Percentiles rank a stretch among this genome's conserved stretches.
phyloP scores from a whole-genome alignment of 306 rosid species.

The Medicago arabica region DNA sequence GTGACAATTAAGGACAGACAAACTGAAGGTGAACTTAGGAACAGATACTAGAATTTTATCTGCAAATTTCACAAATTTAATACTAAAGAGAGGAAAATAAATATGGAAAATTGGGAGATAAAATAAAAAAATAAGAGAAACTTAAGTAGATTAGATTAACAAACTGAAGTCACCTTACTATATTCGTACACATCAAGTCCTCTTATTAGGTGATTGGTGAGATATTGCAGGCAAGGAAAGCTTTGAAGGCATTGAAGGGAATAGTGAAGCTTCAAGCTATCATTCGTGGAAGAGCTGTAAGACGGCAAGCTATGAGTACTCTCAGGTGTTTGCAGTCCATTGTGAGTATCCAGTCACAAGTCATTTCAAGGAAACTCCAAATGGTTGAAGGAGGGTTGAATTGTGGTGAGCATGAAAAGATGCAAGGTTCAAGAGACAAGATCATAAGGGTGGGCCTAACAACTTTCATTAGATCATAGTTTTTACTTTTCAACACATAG shows the following conservation, averaged over 20 bases:
- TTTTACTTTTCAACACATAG: too few species aligned
- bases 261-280: slow-evolving; percentile 97
- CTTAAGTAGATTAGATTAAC: slow-evolving; percentile 2
- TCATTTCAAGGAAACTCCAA: slow-evolving; percentile 65
- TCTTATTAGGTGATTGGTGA: background rate
- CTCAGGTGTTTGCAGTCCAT: slow-evolving; percentile 89
- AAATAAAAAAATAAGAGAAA: too few species aligned
- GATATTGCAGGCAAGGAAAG: slow-evolving; percentile 78
- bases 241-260: slow-evolving; percentile 90
- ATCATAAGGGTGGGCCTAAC: slow-evolving; percentile 59
- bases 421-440: slow-evolving; percentile 60
- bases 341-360: slow-evolving; percentile 79
- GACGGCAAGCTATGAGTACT: slow-evolving; percentile 85
- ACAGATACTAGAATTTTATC: background rate
- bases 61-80: slow-evolving; percentile 7
- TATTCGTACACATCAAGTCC: too few species aligned
- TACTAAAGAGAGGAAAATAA: background rate
- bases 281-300: slow-evolving; percentile 85
- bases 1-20: too few species aligned
- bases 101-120: too few species aligned
- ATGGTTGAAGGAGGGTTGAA: slow-evolving; percentile 48
- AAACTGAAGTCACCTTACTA: background rate
- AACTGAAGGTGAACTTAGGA: too few species aligned
- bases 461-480: slow-evolving; percentile 11
- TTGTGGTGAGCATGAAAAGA: slow-evolving; percentile 50